Evolutionary conservation across 352 stramenopile species (phyloP).

Genomic region (Stramenopiles sp.): DNA sequence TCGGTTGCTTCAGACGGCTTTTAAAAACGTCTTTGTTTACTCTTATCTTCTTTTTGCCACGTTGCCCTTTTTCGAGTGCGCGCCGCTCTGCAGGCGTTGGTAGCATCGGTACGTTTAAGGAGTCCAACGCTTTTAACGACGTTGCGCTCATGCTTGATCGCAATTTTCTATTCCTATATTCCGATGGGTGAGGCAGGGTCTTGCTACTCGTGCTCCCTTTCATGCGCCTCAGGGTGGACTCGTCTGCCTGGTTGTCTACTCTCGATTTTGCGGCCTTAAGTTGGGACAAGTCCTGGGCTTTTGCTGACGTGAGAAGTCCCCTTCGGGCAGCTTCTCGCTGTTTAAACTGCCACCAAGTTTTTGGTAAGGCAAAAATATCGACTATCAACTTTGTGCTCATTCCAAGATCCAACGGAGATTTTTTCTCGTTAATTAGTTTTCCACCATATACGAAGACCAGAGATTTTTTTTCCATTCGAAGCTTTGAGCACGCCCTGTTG

Average conservation of each 20-base stretch:
- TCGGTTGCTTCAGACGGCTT: neutral
- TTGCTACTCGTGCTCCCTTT: neutral
- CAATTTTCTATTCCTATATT: neutral
- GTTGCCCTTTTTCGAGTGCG: neutral
- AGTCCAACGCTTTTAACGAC: neutral
- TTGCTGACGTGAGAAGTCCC: neutral
- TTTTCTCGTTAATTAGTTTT: neutral
- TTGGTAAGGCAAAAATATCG: neutral
- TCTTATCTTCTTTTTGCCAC: neutral
- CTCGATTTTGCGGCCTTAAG: neutral
- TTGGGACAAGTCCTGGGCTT: neutral
- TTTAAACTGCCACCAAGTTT: conserved; percentile 4
- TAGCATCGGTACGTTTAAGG: neutral
- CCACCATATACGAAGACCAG: neutral
- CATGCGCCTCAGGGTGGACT: neutral
- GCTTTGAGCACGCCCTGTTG: neutral
- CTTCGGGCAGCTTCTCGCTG: neutral
- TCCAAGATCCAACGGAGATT: neutral
- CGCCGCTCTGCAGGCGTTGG: no score
- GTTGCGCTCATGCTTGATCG: neutral
- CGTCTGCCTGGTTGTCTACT: neutral
- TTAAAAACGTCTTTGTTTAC: neutral
- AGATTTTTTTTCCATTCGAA: neutral
- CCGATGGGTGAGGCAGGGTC: neutral
- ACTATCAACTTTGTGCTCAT: neutral